Evolutionary conservation across 2,329 filamentous ascomycete species (phyloP), one percentile per base, ranked within the genome.

Genomic region (Fusarium sp.): DNA sequence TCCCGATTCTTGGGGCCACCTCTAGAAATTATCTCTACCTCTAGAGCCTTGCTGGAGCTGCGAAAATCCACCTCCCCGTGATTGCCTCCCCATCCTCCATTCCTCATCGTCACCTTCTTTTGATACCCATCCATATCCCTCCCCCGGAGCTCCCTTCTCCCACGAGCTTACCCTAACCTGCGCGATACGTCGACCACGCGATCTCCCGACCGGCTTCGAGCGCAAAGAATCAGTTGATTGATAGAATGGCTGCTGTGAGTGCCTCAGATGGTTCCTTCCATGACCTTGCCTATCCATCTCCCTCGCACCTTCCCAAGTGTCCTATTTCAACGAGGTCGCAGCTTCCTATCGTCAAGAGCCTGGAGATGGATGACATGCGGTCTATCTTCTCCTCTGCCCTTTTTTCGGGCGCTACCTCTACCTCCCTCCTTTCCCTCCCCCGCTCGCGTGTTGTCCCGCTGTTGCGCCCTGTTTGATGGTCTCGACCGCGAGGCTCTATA

Each of bases 171-270:
- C 61, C 20, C 52, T 57, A 27, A 34, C 31, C 59, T 68, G 47
- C 77, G 75, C 76, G 58, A 76, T 62, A 61, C 64, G 54, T 67
- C 70, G 75, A 77, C 65, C 42, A 77, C 64, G 62, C 67, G 62
- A 67, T 52, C 66, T 57, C 50, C 22, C 61, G 67, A 77, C 64
- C 73, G 70, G 69, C 67, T 67, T 70, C 74, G 77, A 78, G 75
- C 75, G 74, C 74, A 76, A 74, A 75, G 75, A 74, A 79, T 77
- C 73, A 77, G 77, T 79, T 79, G 75, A 76, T 74, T 76, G 78
- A 80, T 81, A 84, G 82, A 82, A 84, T 84, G 83, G 83, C 83
- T 82, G 81, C 83, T 82, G 83, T 84, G 81, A 83, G 83, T 84
- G 61, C 71, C 64, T 76, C 63, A 67, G 45, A 68, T 72, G 61